Percentiles rank a stretch among this genome's conserved stretches.
phyloP scores from a whole-genome alignment of 2,329 filamentous ascomycete species.

The Apiospora pterosperma region DNA sequence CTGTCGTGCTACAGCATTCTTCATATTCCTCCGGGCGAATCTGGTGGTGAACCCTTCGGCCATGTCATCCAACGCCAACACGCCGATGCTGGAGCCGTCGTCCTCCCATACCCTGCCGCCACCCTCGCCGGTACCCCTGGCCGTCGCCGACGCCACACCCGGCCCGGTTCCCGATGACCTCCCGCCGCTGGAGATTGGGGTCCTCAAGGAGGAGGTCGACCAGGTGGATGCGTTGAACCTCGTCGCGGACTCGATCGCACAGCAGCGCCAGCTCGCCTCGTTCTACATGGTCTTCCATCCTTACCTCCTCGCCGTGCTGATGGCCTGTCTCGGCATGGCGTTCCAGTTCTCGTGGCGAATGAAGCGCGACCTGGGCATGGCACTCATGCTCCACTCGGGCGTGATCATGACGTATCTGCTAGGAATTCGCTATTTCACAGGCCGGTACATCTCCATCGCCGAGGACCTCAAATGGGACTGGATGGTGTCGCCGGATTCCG shows the following conservation, averaged over 20 bases:
- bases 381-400: constrained; percentile 56
- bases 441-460: constrained; percentile 60
- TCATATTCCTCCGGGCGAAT: constrained; percentile 78
- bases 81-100: constrained; percentile 58
- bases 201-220: constrained; percentile 52
- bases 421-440: constrained; percentile 56
- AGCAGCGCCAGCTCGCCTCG: constrained; percentile 71
- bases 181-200: constrained; percentile 61
- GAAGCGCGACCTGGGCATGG: constrained; percentile 48
- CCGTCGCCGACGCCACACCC: constrained; percentile 34
- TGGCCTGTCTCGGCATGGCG: constrained; percentile 37
- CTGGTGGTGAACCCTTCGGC: constrained; percentile 63
- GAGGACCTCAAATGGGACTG: constrained; percentile 61
- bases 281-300: constrained; percentile 62
- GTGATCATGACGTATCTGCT: constrained; percentile 62
- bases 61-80: constrained; percentile 61
- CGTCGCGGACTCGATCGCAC: constrained; percentile 76
- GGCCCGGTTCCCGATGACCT: constrained; percentile 45
- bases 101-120: constrained; percentile 35
- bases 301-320: constrained; percentile 46
- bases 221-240: constrained; percentile 67
- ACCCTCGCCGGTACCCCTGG: constrained; percentile 33
- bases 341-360: constrained; percentile 45
- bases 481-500: constrained; percentile 39
- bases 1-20: constrained; percentile 61